Conservation (phyloP, 495 filamentous ascomycete species). For the Neurospora discreta region DNA sequence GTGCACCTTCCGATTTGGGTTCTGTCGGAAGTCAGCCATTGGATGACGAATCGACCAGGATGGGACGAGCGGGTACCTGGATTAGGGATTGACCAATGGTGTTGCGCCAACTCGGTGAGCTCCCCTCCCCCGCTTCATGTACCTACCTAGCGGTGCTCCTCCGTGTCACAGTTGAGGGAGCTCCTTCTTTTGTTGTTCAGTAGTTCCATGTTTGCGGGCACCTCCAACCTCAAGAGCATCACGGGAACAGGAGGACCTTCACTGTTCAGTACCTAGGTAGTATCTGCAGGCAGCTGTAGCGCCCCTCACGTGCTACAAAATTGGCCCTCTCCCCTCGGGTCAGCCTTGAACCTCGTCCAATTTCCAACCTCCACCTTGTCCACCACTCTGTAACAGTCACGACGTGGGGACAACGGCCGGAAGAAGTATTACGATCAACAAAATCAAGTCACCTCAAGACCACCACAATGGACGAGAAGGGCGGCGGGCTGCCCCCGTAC, state of each 20-base stretch:
- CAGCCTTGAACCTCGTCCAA: background rate
- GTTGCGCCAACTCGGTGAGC: background rate
- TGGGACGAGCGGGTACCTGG: background rate
- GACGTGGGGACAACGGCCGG: background rate
- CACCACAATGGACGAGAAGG: conserved; percentile 15
- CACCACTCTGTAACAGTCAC: background rate
- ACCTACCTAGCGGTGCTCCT: too few relatives aligned
- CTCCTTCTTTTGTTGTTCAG: background rate
- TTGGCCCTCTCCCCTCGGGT: background rate
- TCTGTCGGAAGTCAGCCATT: background rate
- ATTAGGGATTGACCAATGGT: background rate
- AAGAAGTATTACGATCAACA: background rate
- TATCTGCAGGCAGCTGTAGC: background rate
- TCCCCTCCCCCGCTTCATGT: background rate
- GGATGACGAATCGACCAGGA: background rate
- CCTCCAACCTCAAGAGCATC: too few relatives aligned
- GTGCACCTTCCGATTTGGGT: background rate
- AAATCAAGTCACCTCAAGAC: background rate
- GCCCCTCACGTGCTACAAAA: background rate
- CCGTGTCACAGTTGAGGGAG: too few relatives aligned
- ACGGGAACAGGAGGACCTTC: too few relatives aligned
- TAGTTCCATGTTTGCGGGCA: too few relatives aligned
- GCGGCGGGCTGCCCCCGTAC: conserved; percentile 11
- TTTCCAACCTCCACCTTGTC: background rate
- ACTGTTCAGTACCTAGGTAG: too few relatives aligned